Conservation (phyloP, 2,329 filamentous ascomycete genomes). For the Epichloe glyceriae region DNA sequence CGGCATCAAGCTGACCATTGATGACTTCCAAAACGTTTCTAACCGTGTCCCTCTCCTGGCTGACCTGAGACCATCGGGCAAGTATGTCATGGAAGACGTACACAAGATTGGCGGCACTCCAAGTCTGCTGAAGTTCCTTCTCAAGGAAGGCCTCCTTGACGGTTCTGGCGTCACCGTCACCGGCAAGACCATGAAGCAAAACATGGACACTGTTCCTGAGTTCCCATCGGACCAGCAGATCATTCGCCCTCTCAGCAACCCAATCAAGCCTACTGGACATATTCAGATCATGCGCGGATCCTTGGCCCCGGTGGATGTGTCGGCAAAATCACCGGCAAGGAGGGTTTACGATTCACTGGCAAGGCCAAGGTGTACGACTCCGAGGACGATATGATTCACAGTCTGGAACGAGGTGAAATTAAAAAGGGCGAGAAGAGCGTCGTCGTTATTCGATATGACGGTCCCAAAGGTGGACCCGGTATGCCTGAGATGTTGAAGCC, state of each 20-base stretch:
- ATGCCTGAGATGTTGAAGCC: slow-evolving; percentile 96
- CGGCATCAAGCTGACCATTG: slow-evolving; percentile 69
- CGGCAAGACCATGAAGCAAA: slow-evolving; percentile 79
- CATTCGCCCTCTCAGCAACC: slow-evolving; percentile 67
- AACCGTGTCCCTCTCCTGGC: slow-evolving; percentile 69
- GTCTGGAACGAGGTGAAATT: slow-evolving; percentile 64
- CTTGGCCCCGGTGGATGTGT: slow-evolving; percentile 73
- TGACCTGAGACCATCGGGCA: slow-evolving; percentile 74
- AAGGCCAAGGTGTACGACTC: slow-evolving; percentile 75
- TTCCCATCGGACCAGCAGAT: slow-evolving; percentile 68
- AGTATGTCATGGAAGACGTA: slow-evolving; percentile 73
- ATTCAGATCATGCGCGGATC: slow-evolving; percentile 80
- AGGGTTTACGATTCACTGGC: slow-evolving; percentile 71
- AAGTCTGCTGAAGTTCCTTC: slow-evolving; percentile 73
- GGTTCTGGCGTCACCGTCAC: slow-evolving; percentile 74
- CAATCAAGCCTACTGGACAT: slow-evolving; percentile 78
- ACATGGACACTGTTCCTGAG: slow-evolving; percentile 61
- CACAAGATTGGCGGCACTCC: slow-evolving; percentile 83
- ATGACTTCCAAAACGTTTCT: slow-evolving; percentile 75
- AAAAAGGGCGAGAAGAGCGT: slow-evolving; percentile 81
- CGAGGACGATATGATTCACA: slow-evolving; percentile 66
- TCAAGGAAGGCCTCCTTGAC: slow-evolving; percentile 70
- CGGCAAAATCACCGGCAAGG: slow-evolving; percentile 90
- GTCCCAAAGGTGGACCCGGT: slow-evolving; percentile 82
- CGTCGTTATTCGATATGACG: slow-evolving; percentile 83